Conservation (phyloP, 345 rosid genomes). For the Pugionium dolabratum region DNA sequence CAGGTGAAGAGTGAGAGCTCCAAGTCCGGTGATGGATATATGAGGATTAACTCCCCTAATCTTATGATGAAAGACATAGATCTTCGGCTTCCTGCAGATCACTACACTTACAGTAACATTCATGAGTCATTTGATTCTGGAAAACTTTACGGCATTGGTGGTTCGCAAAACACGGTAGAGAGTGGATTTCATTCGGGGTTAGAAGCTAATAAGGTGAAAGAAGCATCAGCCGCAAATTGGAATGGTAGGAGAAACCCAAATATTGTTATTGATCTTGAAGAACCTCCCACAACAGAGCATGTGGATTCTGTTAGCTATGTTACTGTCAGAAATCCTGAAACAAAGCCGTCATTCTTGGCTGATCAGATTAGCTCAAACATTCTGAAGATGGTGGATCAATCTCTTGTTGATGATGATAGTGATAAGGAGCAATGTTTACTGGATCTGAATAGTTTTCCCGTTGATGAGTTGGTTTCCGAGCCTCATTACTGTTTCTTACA, state of each 20-base stretch:
- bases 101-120: too few relatives aligned
- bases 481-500: slow-evolving; percentile 36
- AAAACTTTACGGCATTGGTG: neutral
- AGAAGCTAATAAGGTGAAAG: slow-evolving; percentile 18
- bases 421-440: slow-evolving; percentile 27
- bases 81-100: too few relatives aligned
- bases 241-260: slow-evolving; percentile 35
- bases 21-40: neutral
- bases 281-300: slow-evolving; percentile 34
- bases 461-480: slow-evolving; percentile 25
- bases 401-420: slow-evolving; percentile 5
- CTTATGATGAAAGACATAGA: neutral
- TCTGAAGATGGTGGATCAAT: slow-evolving; percentile 9
- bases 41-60: slow-evolving; percentile 8
- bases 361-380: slow-evolving; percentile 15
- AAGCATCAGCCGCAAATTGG: slow-evolving; percentile 23
- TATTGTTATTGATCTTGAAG: slow-evolving; percentile 42
- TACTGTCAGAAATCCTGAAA: slow-evolving; percentile 25
- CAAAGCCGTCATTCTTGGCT: slow-evolving; percentile 19
- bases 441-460: slow-evolving; percentile 35
- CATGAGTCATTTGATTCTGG: slow-evolving; percentile 6
- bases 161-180: neutral
- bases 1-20: slow-evolving; percentile 26
- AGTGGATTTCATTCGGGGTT: slow-evolving; percentile 1
- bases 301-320: slow-evolving; percentile 28